A percentile compares a stretch with the other conserved stretches of the same genome.
Conservation (phyloP, 1,284 basidiomycete genomes). For the Polyporus tsugae region DNA sequence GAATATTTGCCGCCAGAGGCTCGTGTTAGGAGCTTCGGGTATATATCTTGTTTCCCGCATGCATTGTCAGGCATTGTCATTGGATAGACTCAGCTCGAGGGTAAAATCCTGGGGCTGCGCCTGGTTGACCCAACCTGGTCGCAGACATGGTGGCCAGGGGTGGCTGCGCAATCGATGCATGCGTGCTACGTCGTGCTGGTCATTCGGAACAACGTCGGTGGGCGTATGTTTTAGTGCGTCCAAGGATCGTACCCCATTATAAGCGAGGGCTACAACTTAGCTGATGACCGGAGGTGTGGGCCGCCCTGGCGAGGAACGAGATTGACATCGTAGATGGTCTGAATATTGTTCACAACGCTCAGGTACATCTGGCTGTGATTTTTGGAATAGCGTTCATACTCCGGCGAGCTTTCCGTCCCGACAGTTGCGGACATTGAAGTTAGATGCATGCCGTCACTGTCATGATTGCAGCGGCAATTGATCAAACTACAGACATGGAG, state of each 20-base stretch:
- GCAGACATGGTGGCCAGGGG: neutral
- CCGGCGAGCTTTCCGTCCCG: neutral
- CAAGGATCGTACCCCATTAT: slow-evolving; percentile 29
- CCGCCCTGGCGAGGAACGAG: slow-evolving; percentile 4
- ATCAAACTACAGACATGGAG: neutral
- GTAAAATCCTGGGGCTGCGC: neutral
- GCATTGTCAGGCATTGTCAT: slow-evolving; percentile 18
- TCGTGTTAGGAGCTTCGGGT: slow-evolving; percentile 6
- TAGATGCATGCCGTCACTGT: neutral
- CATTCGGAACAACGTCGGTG: slow-evolving; percentile 28
- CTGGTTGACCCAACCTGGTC: neutral
- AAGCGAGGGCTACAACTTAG: slow-evolving; percentile 21
- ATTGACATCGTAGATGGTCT: neutral
- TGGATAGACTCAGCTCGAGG: slow-evolving; percentile 18
- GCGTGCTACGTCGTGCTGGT: neutral
- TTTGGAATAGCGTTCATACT: neutral
- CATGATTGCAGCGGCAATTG: neutral
- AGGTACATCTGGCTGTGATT: neutral
- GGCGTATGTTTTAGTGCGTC: slow-evolving; percentile 13
- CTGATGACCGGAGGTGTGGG: neutral
- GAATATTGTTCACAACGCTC: neutral
- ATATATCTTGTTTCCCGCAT: slow-evolving; percentile 7
- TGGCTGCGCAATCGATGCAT: neutral
- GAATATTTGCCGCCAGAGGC: slow-evolving; percentile 6
- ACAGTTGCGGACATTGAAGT: neutral